A percentile compares a stretch with the other conserved stretches of the same genome.
These are phyloP conservation scores for Botrytis hyacinthi DNA, from an alignment of 2,329 filamentous ascomycete genomes.

Conservation along the genomic window DNA sequence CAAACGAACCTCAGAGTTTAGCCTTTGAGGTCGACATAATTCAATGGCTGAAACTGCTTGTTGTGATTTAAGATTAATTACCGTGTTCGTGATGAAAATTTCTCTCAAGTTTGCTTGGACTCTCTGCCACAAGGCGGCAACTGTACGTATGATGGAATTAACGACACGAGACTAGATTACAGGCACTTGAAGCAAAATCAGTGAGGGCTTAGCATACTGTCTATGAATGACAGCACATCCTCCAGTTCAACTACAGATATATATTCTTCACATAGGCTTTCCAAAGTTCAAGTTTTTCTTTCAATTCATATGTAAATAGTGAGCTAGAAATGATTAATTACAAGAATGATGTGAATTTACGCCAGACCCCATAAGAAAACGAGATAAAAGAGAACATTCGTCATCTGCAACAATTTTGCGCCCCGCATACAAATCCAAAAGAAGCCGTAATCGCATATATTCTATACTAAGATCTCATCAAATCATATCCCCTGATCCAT, in stretches of 20 bases:
- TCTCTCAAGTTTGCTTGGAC: neutral
- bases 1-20: neutral
- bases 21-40: rapidly evolving
- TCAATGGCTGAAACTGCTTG: neutral
- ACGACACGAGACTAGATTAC: neutral
- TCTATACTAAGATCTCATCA: neutral
- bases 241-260: no score
- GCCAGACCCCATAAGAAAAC: slow-evolving; percentile 23
- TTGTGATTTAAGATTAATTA: neutral
- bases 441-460: neutral
- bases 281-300: neutral
- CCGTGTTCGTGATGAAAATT: neutral
- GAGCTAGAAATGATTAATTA: neutral
- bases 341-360: slow-evolving; percentile 14
- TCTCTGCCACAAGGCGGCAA: neutral
- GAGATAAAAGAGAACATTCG: neutral
- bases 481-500: neutral
- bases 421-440: neutral
- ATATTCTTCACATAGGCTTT: neutral
- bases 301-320: neutral
- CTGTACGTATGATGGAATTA: neutral
- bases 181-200: neutral
- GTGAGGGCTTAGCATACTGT: neutral
- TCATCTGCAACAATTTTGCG: neutral
- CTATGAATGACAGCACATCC: no score